Percentiles rank a stretch among this genome's conserved stretches.
phyloP scores from a whole-genome alignment of 768 basidiomycete genomes.

The Mycena latifolia region DNA sequence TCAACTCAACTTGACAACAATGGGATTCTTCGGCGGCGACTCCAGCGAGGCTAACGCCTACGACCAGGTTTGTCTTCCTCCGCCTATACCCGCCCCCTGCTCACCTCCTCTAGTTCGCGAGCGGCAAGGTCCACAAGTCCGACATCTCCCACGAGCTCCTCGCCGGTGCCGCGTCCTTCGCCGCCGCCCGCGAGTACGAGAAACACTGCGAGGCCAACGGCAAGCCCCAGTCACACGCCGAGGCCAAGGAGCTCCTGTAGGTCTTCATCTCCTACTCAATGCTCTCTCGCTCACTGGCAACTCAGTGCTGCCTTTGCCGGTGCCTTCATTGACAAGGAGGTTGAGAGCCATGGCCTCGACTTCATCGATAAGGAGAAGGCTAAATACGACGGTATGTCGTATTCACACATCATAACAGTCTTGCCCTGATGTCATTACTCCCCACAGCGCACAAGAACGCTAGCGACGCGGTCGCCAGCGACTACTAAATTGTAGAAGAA shows the following conservation, averaged over 20 bases:
- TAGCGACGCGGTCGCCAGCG: constrained; percentile 14
- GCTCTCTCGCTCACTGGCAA: neutral
- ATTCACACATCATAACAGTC: neutral
- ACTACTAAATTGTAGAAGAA: constrained; percentile 8
- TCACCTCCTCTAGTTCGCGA: constrained; percentile 37
- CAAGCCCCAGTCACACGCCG: constrained; percentile 54
- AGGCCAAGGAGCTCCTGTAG: constrained; percentile 61
- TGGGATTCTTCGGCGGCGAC: constrained; percentile 37
- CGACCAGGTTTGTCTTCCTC: constrained; percentile 31
- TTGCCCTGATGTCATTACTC: neutral
- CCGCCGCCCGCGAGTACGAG: constrained; percentile 17
- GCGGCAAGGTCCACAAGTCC: constrained; percentile 56
- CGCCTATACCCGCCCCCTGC: neutral
- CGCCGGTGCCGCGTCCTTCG: constrained; percentile 67
- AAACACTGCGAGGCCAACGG: constrained; percentile 59
- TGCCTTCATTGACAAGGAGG: constrained; percentile 55
- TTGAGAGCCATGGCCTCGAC: constrained; percentile 67
- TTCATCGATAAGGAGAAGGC: constrained; percentile 57
- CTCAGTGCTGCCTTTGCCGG: constrained; percentile 40
- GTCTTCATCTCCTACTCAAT: neutral
- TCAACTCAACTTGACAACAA: constrained; percentile 6
- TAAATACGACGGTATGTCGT: constrained; percentile 49
- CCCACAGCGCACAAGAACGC: constrained; percentile 33
- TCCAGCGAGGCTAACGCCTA: constrained; percentile 40
- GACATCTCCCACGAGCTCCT: constrained; percentile 66